Base-by-base conservation (phyloP, 2,329 filamentous ascomycete species). In the Davidsoniella neocaledoniae region DNA sequence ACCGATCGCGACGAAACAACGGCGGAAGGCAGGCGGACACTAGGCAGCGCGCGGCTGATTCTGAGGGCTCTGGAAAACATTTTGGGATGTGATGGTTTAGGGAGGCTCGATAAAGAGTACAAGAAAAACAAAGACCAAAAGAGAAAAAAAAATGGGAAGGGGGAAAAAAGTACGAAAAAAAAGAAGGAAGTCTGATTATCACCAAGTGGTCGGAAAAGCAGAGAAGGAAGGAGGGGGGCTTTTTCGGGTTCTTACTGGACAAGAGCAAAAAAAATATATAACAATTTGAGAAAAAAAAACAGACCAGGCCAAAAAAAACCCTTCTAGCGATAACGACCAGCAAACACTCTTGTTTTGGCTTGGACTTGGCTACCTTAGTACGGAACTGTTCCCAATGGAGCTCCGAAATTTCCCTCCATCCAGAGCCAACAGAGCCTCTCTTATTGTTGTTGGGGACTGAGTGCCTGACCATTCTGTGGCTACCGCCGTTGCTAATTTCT, bases 11-110 rank as follows among this genome's bases (percentile, higher is more conserved):
- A 71, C 58, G 73, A 69, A 55, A 67, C 66, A 52, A 66, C 60
- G 54, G 71, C 62, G 52, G 65, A 61, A 49, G 67, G 64, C 56
- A 65, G 64, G 56, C 67, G 65, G 60, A 67, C 62, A 62, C 72
- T 70, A 66, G 82, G 64, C 61, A 78, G 73, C 64, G 72, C 71
- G 64, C 76, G 72, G 61, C 75, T 67, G 53, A 69, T 70, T 68
- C 77, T 73, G 63, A 82, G 68, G 65, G 78, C 71, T 69, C 79
- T 74, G 62, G 81, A 83, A 67, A 86, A 77, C 81, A 86, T 86
- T 64, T 63, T 64, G 29, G 29, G 6, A 29, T 48, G 38, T 10
- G 29, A 50, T 43, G 21, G 16, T 43, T 33, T 39, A 17, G 41
- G 48, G 44, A 43, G 10, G 26, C 8, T 12, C 10, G 8, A 33